A percentile compares a stretch with the other conserved stretches of the same genome.
Conservation (phyloP, 2,329 filamentous ascomycete genomes). For the Atkinsonella texensis region DNA sequence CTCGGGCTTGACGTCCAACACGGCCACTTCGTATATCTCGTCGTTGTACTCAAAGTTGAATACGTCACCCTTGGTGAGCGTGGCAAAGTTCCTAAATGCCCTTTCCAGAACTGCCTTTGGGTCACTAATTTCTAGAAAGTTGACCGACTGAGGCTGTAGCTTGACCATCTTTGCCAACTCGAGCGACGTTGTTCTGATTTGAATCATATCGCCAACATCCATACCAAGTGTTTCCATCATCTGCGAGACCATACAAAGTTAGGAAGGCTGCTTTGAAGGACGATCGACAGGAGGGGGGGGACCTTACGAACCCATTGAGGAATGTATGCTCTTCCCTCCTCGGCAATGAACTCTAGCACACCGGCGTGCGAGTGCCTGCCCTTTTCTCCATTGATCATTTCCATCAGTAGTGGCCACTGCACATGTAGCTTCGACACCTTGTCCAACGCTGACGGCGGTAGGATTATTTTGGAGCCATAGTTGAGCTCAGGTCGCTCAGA, state of each 20-base stretch:
- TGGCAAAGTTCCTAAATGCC: constrained; percentile 90
- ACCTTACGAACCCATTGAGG: constrained; percentile 68
- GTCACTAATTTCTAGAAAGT: constrained; percentile 93
- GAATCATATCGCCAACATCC: constrained; percentile 86
- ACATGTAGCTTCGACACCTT: constrained; percentile 94
- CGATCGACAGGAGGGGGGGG: background rate
- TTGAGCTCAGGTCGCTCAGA: constrained; percentile 82
- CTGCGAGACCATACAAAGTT: constrained; percentile 28
- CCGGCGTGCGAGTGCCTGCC: constrained; percentile 79
- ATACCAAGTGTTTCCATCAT: constrained; percentile 88
- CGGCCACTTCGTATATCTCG: constrained; percentile 81
- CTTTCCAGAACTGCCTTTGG: constrained; percentile 96
- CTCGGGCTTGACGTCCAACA: constrained; percentile 84
- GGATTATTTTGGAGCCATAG: constrained; percentile 93
- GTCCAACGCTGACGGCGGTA: constrained; percentile 91
- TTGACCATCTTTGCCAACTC: constrained; percentile 89
- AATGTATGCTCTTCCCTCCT: constrained; percentile 92
- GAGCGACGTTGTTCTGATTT: constrained; percentile 89
- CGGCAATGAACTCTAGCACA: constrained; percentile 93
- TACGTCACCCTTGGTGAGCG: constrained; percentile 82
- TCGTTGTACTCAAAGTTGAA: constrained; percentile 98
- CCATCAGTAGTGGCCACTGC: constrained; percentile 93
- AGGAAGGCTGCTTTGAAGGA: background rate
- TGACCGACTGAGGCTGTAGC: constrained; percentile 83
- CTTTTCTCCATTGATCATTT: constrained; percentile 80